phyloP scores from a whole-genome alignment of 2,329 filamentous ascomycete genomes.

The Botryosphaeria agaves region DNA sequence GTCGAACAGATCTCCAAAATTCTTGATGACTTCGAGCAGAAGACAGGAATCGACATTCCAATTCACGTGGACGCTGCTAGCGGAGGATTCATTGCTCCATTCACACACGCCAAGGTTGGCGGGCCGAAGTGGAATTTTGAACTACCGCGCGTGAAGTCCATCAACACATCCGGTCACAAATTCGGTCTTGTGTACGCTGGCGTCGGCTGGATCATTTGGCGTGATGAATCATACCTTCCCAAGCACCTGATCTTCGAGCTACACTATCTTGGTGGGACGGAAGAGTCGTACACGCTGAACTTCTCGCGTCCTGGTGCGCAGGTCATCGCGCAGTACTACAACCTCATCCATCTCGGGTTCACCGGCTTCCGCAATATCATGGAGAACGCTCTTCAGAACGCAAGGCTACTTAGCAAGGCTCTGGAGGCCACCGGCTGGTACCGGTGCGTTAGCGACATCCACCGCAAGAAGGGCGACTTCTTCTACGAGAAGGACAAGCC shows the following conservation, averaged over 20 bases:
- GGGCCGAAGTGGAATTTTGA: constrained; percentile 46
- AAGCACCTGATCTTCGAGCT: constrained; percentile 54
- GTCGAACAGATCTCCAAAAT: constrained; percentile 50
- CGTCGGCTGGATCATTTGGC: constrained; percentile 55
- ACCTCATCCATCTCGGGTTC: constrained; percentile 53
- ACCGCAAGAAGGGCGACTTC: constrained; percentile 35
- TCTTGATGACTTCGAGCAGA: constrained; percentile 42
- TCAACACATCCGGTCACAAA: constrained; percentile 48
- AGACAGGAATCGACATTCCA: constrained; percentile 46
- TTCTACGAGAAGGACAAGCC: constrained; percentile 23
- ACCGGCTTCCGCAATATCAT: constrained; percentile 45
- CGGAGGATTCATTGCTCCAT: constrained; percentile 44
- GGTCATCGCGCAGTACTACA: constrained; percentile 56
- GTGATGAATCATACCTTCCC: constrained; percentile 46
- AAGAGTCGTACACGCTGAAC: constrained; percentile 54
- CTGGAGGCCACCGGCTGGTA: constrained; percentile 53
- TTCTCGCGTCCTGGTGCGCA: constrained; percentile 56
- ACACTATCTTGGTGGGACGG: constrained; percentile 54
- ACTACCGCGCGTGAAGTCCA: constrained; percentile 44
- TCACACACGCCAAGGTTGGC: constrained; percentile 36
- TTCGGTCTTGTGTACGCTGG: constrained; percentile 49
- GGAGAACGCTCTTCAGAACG: constrained; percentile 50
- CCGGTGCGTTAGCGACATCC: constrained; percentile 45
- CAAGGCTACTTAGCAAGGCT: constrained; percentile 42
- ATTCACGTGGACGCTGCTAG: constrained; percentile 50